A percentile compares a stretch with the other conserved stretches of the same genome.
Conservation (phyloP, 805 yeast species). For the Kluyveromyces aestuarii region DNA sequence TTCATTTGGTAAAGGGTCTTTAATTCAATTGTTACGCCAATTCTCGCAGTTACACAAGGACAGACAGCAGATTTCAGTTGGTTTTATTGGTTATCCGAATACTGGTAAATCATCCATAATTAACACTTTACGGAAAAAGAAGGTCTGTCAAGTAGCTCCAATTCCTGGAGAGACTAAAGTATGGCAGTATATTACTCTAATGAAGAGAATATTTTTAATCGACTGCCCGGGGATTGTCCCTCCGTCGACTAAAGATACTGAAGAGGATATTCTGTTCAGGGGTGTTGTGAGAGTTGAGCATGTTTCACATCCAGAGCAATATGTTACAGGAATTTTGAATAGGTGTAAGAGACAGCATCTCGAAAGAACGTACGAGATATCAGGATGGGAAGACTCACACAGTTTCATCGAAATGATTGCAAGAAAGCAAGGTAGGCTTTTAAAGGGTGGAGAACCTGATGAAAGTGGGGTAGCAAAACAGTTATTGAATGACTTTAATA, state of each 20-base stretch:
- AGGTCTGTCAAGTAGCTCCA: slow-evolving; percentile 95
- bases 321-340: slow-evolving; percentile 74
- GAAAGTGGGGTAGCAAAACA: slow-evolving; percentile 87
- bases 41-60: slow-evolving; percentile 85
- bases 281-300: slow-evolving; percentile 99
- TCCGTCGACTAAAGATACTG: slow-evolving; percentile 81
- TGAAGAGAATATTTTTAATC: slow-evolving; percentile 90
- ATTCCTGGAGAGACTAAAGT: slow-evolving; percentile 98
- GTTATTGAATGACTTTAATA: slow-evolving; percentile 85
- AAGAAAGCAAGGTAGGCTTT: slow-evolving; percentile 81
- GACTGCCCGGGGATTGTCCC: slow-evolving; percentile 99
- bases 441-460: slow-evolving; percentile 98
- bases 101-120: slow-evolving; percentile 97
- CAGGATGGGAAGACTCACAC: slow-evolving; percentile 73
- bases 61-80: slow-evolving; percentile 93
- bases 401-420: slow-evolving; percentile 89
- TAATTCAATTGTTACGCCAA: slow-evolving; percentile 88
- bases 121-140: slow-evolving; percentile 86
- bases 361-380: slow-evolving; percentile 90
- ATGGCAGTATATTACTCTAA: slow-evolving; percentile 96
- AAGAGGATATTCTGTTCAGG: slow-evolving; percentile 84
- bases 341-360: slow-evolving; percentile 85
- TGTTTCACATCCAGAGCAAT: slow-evolving; percentile 91
- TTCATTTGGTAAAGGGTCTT: slow-evolving; percentile 95
- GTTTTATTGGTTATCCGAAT: slow-evolving; percentile 95